These are phyloP conservation scores for Tripterygium wilfordii DNA, from an alignment of 177 flowering plant species.

Conservation along the genomic window DNA sequence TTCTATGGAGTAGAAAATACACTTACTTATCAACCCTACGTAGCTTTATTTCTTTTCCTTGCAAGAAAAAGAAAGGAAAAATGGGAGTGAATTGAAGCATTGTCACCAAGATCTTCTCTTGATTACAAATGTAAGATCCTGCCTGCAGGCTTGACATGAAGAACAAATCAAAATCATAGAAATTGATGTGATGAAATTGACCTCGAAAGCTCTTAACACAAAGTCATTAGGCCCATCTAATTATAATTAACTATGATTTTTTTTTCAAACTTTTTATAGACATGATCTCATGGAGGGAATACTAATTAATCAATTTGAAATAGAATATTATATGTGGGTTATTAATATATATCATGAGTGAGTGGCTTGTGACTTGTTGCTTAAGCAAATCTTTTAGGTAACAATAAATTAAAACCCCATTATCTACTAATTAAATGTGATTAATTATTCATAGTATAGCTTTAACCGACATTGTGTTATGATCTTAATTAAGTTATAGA, in stretches of 20 bases:
- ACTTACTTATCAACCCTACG: too few species aligned
- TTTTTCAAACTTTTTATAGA: neutral
- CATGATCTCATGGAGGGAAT: slow-evolving; percentile 13
- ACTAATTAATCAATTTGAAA: too few species aligned
- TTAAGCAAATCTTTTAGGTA: slow-evolving; percentile 17
- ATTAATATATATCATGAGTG: slow-evolving; percentile 16
- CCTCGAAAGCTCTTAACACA: slow-evolving; percentile 5
- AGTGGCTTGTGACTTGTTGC: slow-evolving; percentile 15
- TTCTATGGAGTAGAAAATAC: too few species aligned
- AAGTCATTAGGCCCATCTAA: too few species aligned
- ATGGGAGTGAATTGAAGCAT: neutral
- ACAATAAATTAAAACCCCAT: neutral
- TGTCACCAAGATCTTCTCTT: slow-evolving; percentile 8
- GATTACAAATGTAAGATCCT: slow-evolving; percentile 11
- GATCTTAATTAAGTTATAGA: slow-evolving; percentile 7
- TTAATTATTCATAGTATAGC: neutral
- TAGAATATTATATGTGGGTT: too few species aligned
- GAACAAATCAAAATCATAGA: slow-evolving; percentile 4
- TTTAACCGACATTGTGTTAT: slow-evolving; percentile 9
- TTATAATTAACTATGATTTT: too few species aligned
- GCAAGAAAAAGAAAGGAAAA: slow-evolving; percentile 1
- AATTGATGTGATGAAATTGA: slow-evolving; percentile 10
- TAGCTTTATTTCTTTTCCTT: too few species aligned
- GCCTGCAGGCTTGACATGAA: slow-evolving; percentile 10
- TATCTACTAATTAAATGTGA: slow-evolving; percentile 11